Evolutionary conservation across 2,329 filamentous ascomycete genomes (phyloP), one percentile per base, ranked within the genome.

Genomic region (Gliomastix tumulicola): DNA sequence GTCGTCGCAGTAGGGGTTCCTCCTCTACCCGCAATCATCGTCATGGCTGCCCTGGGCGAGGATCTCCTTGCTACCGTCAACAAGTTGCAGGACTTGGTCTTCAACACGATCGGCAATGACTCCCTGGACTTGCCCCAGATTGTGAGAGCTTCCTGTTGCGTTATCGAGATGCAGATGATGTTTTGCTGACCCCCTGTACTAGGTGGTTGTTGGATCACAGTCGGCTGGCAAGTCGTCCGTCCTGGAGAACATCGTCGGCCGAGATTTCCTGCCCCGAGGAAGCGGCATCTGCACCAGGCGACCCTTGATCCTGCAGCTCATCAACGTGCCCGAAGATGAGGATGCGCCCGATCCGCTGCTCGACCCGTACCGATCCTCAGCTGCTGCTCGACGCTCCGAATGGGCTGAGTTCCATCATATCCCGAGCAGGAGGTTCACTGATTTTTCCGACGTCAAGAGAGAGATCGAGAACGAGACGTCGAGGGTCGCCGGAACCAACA

Each of bases 61-160:
- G 89, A 98, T 66, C 72, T 98, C 65, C 79, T 98, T 60, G 80
- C 79, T 51, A 94, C 88, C 47, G 92, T 98, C 68, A 98, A 98
- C 74, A 94, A 94, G 73, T 75, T 98, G 55, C 92, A 98, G 66
- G 92, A 97, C 65, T 69, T 98, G 56, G 92, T 98, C 56, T 98
- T 98, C 73, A 98, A 98, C 69, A 98, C 92, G 49, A 98, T 98
- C 63, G 92, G 92, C 65, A 97, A 89, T 70, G 92, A 98, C 64
- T 97, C 90, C 36, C 76, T 98, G 43, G 92, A 98, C 65, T 71
- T 98, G 40, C 92, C 92, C 41, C 92, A 98, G 68, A 98, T 98
- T 74, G 92, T 96, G 81, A 57, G 80, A 69, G 45, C 42, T n/a
- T 18, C n/a, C n/a, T n/a, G n/a, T n/a, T n/a, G n/a, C n/a, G n/a